Percentiles rank a stretch among this genome's conserved stretches.
phyloP scores from a whole-genome alignment of 768 basidiomycete species.

The Leccinum boreale region DNA sequence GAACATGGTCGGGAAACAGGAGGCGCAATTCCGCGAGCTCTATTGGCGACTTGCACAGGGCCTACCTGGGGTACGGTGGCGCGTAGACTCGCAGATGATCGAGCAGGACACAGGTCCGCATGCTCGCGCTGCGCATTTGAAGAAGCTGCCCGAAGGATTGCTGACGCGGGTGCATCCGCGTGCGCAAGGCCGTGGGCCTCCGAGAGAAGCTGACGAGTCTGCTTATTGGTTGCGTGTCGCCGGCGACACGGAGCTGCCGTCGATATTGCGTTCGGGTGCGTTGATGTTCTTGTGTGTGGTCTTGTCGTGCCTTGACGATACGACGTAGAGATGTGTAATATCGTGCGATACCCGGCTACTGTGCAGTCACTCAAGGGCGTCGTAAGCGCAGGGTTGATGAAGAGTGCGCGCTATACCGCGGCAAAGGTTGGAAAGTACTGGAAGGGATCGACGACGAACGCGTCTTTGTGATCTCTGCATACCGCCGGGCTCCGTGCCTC shows the following conservation, averaged over 20 bases:
- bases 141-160: constrained; percentile 73
- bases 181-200: constrained; percentile 31
- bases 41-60: constrained; percentile 79
- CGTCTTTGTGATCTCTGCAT: constrained; percentile 7
- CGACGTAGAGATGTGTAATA: constrained; percentile 61
- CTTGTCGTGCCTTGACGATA: neutral
- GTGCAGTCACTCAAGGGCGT: constrained; percentile 85
- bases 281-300: neutral
- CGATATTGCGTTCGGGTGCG: constrained; percentile 54
- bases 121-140: constrained; percentile 69
- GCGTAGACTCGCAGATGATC: constrained; percentile 43
- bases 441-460: constrained; percentile 29
- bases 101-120: constrained; percentile 73
- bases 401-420: constrained; percentile 70
- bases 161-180: constrained; percentile 48
- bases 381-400: constrained; percentile 74
- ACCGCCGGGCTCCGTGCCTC: neutral
- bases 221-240: constrained; percentile 76
- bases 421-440: constrained; percentile 90
- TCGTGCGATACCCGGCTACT: constrained; percentile 81
- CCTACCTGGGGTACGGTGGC: constrained; percentile 80
- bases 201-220: constrained; percentile 61
- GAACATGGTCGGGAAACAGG: constrained; percentile 87
- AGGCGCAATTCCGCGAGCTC: constrained; percentile 79
- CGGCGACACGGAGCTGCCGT: constrained; percentile 54